phyloP scores from a whole-genome alignment of 345 rosid genomes.

The Cardamine chenopodiifolia region DNA sequence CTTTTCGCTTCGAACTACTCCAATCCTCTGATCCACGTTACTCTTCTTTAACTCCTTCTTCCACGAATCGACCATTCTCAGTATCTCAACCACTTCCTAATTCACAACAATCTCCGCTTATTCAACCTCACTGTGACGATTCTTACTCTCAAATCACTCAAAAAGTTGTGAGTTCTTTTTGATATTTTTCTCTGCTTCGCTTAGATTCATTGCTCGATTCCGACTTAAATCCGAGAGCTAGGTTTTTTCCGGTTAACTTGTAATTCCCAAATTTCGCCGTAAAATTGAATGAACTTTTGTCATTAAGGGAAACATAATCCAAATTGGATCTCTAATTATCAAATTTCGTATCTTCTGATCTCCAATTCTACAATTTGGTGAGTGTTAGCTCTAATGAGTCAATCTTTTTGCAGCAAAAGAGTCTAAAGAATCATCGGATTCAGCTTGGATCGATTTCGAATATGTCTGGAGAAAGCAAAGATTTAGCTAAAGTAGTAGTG shows the following conservation, averaged over 20 bases:
- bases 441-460: constrained; percentile 35
- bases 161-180: constrained; percentile 42
- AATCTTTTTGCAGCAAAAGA: constrained; percentile 48
- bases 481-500: constrained; percentile 31
- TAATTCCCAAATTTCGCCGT: constrained; percentile 3
- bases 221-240: constrained; percentile 5
- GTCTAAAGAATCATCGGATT: constrained; percentile 40
- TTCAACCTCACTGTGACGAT: constrained; percentile 27
- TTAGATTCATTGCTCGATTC: not conserved
- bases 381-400: not conserved
- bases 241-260: not conserved
- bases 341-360: not conserved
- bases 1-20: constrained; percentile 49
- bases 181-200: not conserved
- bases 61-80: constrained; percentile 25
- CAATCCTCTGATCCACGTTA: constrained; percentile 35
- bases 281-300: constrained; percentile 28
- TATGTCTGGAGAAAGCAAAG: constrained; percentile 34
- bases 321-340: constrained; percentile 2
- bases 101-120: constrained; percentile 31
- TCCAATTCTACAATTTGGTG: not conserved
- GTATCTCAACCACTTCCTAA: constrained; percentile 34
- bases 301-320: constrained; percentile 23
- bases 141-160: constrained; percentile 47
- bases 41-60: constrained; percentile 33